Evolutionary conservation across 2,329 filamentous ascomycete genomes (phyloP), one percentile per base, ranked within the genome.

Genomic region (Bimuria novae-zelandiae): DNA sequence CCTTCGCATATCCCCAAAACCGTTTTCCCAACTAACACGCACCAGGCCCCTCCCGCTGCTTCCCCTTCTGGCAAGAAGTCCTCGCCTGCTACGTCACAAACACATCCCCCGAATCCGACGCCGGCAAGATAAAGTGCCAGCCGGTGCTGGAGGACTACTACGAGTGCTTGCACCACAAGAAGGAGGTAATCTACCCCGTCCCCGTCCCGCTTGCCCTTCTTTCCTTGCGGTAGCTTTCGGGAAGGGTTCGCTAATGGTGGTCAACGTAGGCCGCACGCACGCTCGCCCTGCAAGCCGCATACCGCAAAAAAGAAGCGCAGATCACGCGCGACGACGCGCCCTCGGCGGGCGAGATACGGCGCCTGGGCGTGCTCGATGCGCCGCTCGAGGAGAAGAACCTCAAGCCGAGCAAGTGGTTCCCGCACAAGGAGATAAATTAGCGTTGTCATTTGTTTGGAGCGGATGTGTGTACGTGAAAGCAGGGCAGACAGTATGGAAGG

Each of bases 21-120:
- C 30, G n/a, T n/a, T n/a, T n/a, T 12, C 12, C 30, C 4, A 33
- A 36, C 33, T 47, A 14, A 44, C 36, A 25, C 22, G 11, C 33
- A 14, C 2, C 68, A 88, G 85, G 86, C 69, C 83, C 84, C 62
- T 83, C 81, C 68, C 90, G 93, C 77, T 99, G 94, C 86, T 97
- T 96, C 82, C 90, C 92, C 73, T 99, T 97, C 85, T 99, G 94
- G 94, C 94, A 99, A 80, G 94, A 99, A 79, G 87, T 97, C 62
- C 89, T 99, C 74, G 92, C 92, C 69, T 99, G 94, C 85, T 99
- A 99, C 77, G 92, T 97, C 56, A 87, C 96, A 73, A 97, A 97
- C 80, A 91, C 91, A 51, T 84, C 83, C 61, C 80, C 88, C 61
- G 89, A 93, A 51, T 89, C 92, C 70, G 82, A 85, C 63, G 84